Conservation (phyloP, 345 rosid genomes). For the Conringia planisiliqua region DNA sequence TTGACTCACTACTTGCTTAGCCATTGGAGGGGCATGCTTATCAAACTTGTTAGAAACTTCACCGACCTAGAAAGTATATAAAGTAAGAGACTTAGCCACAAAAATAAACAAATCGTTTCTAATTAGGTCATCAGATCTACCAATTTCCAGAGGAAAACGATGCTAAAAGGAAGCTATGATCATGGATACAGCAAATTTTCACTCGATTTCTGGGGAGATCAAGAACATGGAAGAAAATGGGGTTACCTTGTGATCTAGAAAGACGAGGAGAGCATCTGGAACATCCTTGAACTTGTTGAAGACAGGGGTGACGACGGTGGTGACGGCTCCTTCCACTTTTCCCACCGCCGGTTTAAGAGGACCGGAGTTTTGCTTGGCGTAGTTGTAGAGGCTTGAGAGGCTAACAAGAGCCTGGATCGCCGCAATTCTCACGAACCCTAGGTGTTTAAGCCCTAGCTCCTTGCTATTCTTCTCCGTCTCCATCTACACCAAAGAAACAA, state of each 20-base stretch:
- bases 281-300: conserved; percentile 52
- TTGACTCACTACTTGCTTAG: conserved; percentile 48
- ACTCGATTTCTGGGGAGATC: neutral
- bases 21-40: conserved; percentile 66
- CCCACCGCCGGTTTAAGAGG: conserved; percentile 65
- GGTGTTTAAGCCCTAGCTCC: conserved; percentile 53
- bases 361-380: conserved; percentile 78
- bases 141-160: neutral
- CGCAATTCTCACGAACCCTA: conserved; percentile 60
- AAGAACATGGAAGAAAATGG: neutral
- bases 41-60: conserved; percentile 56
- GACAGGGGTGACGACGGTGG: conserved; percentile 63
- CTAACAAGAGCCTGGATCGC: conserved; percentile 50
- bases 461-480: conserved; percentile 47
- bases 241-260: conserved; percentile 70
- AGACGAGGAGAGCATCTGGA: conserved; percentile 67
- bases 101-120: neutral
- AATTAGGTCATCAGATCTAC: conserved; percentile 3
- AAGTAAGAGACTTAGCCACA: neutral
- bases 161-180: neutral
- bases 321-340: conserved; percentile 64
- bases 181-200: neutral
- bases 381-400: conserved; percentile 56
- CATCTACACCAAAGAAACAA: conserved; percentile 10
- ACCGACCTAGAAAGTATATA: conserved; percentile 50